Conservation (phyloP, 2,329 filamentous ascomycete genomes). For the Penicillium decumbens region DNA sequence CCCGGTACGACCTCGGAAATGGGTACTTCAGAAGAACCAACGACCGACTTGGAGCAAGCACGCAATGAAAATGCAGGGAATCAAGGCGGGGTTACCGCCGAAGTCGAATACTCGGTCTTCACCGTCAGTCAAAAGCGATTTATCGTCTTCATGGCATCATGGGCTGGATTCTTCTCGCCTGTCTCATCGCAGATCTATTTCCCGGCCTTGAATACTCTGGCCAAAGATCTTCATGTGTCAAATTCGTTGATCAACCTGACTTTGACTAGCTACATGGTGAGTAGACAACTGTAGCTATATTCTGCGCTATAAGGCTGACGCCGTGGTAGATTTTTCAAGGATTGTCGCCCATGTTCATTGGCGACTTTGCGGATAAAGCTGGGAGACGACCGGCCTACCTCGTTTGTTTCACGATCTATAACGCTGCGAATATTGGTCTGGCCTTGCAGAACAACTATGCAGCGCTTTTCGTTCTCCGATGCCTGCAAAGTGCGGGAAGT, state of each 20-base stretch:
- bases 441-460: slow-evolving; percentile 32
- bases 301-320: slow-evolving; percentile 1
- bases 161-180: slow-evolving; percentile 43
- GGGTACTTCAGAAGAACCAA: neutral
- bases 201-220: slow-evolving; percentile 36
- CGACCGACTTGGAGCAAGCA: slow-evolving; percentile 5
- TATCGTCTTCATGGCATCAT: slow-evolving; percentile 28
- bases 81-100: slow-evolving; percentile 3
- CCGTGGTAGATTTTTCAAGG: slow-evolving; percentile 49
- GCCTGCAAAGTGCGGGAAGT: slow-evolving; percentile 29
- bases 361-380: slow-evolving; percentile 49
- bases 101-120: slow-evolving; percentile 33
- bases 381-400: slow-evolving; percentile 51
- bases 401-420: slow-evolving; percentile 49
- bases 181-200: slow-evolving; percentile 46
- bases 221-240: slow-evolving; percentile 28
- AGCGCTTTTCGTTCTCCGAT: slow-evolving; percentile 29
- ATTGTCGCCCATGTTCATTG: slow-evolving; percentile 50
- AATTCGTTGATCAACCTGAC: slow-evolving; percentile 26
- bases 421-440: slow-evolving; percentile 40
- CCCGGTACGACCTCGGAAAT: slow-evolving; percentile 3
- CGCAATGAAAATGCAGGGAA: slow-evolving; percentile 8
- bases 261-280: slow-evolving; percentile 27
- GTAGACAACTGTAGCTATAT: neutral
- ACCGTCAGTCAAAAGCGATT: slow-evolving; percentile 26